Evolutionary conservation across 768 basidiomycete species (phyloP), one percentile per base, ranked within the genome.

Genomic region (Tulasnella calospora): DNA sequence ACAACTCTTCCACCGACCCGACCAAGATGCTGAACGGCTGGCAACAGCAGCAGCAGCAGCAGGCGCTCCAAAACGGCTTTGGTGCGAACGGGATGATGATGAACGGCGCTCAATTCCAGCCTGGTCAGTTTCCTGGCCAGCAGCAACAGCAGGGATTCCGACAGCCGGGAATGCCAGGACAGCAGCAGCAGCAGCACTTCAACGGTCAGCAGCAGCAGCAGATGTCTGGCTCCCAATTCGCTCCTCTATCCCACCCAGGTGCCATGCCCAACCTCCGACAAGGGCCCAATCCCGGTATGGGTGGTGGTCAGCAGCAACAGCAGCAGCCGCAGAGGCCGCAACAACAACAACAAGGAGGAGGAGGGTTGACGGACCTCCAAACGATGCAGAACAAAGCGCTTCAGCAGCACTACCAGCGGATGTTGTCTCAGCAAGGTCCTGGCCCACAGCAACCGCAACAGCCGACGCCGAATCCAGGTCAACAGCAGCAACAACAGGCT

Each of bases 161-260:
- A 21, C 74, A 76, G 33, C 71, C 73, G 35, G 57, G 61, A 33
- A 40, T 71, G 40, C 78, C 70, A 15, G 78, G 70, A 40, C 81
- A 81, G 57, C 79, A 79, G 57, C 79, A 79, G 72, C 74, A 67
- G 46, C 81, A 80, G 35, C 67, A 80, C 21, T 47, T 47, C 6
- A 67, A 73, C 27, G 47, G 70, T 13, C 78, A 74, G 41, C 79
- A 79, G 30, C 74, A 38, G 13, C 55, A 30, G 3, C 47, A 69
- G 70, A 77, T 78, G 55, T 15, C 44, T 3, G 51, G 57, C n/a
- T 61, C 77, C 21, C 74, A 76, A 33, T 70, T 76, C 36, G 46
- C 46, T 35, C 47, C 79, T 27, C 76, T n/a, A 47, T 9, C 79
- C 21, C 74, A 79, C n/a, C 76, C 73, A 30, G 57, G 73, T 21